A percentile compares a stretch with the other conserved stretches of the same genome.
phyloP scores from a whole-genome alignment of 352 stramenopile species.

The Phytophthora litchii region DNA sequence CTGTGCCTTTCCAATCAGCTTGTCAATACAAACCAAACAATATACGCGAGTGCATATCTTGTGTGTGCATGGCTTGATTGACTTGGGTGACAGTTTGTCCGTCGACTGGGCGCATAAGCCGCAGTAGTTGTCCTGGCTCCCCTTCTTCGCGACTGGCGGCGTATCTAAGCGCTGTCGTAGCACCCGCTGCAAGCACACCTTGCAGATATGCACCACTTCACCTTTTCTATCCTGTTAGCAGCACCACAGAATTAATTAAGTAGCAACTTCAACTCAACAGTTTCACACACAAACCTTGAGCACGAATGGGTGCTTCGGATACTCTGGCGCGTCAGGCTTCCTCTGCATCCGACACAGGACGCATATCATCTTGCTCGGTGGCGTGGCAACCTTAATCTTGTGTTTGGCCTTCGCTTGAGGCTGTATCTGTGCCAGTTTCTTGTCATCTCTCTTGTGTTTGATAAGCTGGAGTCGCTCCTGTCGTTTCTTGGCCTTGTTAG shows the following conservation, averaged over 20 bases:
- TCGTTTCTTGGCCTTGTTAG: constrained; percentile 22
- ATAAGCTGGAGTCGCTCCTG: constrained; percentile 12
- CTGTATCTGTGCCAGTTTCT: constrained; percentile 3
- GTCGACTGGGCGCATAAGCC: constrained; percentile 52
- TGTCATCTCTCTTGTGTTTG: constrained; percentile 15
- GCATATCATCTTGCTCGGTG: constrained; percentile 40
- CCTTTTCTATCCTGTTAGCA: constrained; percentile 54
- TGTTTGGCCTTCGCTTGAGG: constrained; percentile 12
- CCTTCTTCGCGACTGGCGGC: constrained; percentile 10
- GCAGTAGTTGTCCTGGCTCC: constrained; percentile 40
- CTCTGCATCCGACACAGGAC: constrained; percentile 52
- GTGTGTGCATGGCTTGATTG: constrained; percentile 49
- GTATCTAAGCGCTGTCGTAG: constrained; percentile 43
- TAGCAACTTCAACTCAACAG: neutral
- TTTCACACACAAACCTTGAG: constrained; percentile 51
- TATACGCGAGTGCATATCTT: constrained; percentile 57
- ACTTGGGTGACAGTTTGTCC: constrained; percentile 28
- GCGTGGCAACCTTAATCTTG: constrained; percentile 12
- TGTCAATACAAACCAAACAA: constrained; percentile 61
- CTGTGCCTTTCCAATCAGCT: constrained; percentile 64
- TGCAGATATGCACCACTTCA: constrained; percentile 58
- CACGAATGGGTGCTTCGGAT: constrained; percentile 74
- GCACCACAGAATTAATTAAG: neutral
- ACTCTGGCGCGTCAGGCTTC: constrained; percentile 27
- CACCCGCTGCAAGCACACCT: constrained; percentile 66